These are phyloP conservation scores for Suillus plorans DNA, from an alignment of 768 basidiomycete species.

Conservation along the genomic window DNA sequence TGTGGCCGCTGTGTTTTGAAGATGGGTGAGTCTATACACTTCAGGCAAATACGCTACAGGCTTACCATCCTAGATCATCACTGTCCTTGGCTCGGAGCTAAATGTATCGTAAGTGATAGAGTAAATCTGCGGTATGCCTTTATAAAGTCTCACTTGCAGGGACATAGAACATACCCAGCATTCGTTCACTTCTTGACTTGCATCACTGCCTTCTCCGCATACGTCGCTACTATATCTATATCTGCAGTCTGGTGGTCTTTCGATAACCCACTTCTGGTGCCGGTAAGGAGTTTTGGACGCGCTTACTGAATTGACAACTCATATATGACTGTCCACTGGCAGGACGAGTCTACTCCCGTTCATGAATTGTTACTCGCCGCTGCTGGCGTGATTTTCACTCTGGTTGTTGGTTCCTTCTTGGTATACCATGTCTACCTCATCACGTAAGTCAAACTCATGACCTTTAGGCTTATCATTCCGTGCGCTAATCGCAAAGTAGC, in stretches of 20 bases:
- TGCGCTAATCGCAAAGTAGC: constrained; percentile 33
- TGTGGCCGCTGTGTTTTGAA: constrained; percentile 82
- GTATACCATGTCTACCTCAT: constrained; percentile 77
- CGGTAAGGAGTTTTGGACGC: constrained; percentile 42
- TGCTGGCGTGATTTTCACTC: constrained; percentile 53
- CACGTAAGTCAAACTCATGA: constrained; percentile 45
- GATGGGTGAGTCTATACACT: constrained; percentile 59
- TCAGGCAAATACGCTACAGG: background rate
- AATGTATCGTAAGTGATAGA: constrained; percentile 63
- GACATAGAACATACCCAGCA: constrained; percentile 80
- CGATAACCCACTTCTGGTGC: constrained; percentile 53
- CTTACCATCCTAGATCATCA: constrained; percentile 63
- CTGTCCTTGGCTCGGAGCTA: constrained; percentile 79
- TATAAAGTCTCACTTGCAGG: constrained; percentile 40
- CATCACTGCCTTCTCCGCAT: constrained; percentile 59
- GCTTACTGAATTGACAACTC: background rate
- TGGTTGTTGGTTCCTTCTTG: constrained; percentile 76
- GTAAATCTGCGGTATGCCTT: background rate
- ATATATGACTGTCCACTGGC: constrained; percentile 6
- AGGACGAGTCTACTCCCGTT: constrained; percentile 68
- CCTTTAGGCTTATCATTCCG: background rate
- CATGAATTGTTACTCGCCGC: constrained; percentile 70
- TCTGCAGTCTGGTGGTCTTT: constrained; percentile 66
- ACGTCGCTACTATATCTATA: constrained; percentile 54
- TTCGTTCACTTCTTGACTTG: constrained; percentile 77